phyloP scores from a whole-genome alignment of 140 eudicot species.

The Stevia rebaudiana region DNA sequence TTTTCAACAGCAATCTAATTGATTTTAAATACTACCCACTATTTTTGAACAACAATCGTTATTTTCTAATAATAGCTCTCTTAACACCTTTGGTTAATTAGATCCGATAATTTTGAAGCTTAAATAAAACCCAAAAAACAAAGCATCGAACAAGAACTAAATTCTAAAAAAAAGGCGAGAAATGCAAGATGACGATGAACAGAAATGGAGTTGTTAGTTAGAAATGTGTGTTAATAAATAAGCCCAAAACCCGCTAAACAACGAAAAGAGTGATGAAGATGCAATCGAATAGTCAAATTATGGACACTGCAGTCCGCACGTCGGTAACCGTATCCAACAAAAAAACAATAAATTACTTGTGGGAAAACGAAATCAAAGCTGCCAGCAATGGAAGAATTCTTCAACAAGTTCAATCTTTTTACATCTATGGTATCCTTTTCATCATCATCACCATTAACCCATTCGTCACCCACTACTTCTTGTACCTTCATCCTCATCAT shows the following conservation, averaged over 20 bases:
- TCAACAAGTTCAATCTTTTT: slow-evolving; percentile 31
- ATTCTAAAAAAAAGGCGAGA: slow-evolving; percentile 11
- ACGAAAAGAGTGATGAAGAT: slow-evolving; percentile 20
- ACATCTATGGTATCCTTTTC: background rate
- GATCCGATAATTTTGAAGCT: background rate
- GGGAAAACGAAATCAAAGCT: slow-evolving; percentile 57
- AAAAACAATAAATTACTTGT: slow-evolving; percentile 34
- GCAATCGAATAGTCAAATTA: slow-evolving; percentile 17
- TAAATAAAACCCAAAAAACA: background rate
- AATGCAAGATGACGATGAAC: background rate
- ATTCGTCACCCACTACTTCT: slow-evolving; percentile 35
- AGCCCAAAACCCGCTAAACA: slow-evolving; percentile 14
- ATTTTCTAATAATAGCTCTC: too few relatives aligned
- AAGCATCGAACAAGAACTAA: background rate
- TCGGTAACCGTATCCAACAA: slow-evolving; percentile 36
- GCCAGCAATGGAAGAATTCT: slow-evolving; percentile 40
- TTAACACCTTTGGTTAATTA: background rate
- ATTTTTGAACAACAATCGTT: too few relatives aligned
- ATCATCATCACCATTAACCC: slow-evolving; percentile 28
- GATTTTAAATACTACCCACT: too few relatives aligned
- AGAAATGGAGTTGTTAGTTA: slow-evolving; percentile 8
- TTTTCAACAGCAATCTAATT: too few relatives aligned
- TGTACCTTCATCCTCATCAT: slow-evolving; percentile 10
- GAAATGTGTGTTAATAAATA: slow-evolving; percentile 20
- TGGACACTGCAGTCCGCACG: slow-evolving; percentile 23